Conservation (phyloP, 2,329 filamentous ascomycete genomes). For the Monilinia laxa region DNA sequence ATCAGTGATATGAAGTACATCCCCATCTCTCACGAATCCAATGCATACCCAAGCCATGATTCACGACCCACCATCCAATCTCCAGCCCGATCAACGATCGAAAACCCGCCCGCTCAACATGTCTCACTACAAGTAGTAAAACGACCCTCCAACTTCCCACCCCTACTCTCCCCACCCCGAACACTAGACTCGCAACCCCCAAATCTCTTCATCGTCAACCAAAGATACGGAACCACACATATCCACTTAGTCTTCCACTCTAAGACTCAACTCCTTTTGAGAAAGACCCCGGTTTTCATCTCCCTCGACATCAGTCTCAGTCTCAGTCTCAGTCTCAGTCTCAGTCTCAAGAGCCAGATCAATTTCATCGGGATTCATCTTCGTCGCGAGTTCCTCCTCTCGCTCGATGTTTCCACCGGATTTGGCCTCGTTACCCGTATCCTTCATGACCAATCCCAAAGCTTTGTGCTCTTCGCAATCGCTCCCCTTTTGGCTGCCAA, state of each 20-base stretch:
- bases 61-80: too few species aligned
- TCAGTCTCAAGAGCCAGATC: neutral
- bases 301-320: neutral
- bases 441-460: too few species aligned
- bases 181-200: too few species aligned
- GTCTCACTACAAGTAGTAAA: too few species aligned
- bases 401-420: neutral
- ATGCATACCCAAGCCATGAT: too few species aligned
- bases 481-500: neutral
- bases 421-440: neutral
- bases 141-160: neutral
- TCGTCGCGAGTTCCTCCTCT: neutral
- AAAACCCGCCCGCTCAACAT: too few species aligned
- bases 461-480: neutral
- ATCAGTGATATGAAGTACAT: too few species aligned
- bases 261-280: neutral
- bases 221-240: neutral
- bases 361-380: constrained; percentile 21
- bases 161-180: neutral
- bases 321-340: neutral
- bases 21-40: too few species aligned
- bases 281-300: neutral
- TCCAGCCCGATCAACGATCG: too few species aligned
- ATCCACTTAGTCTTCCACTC: neutral
- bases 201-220: neutral